Percentiles rank a stretch among this genome's conserved stretches.
phyloP scores from a whole-genome alignment of 2,329 filamentous ascomycete species.

The Diplodia intermedia region DNA sequence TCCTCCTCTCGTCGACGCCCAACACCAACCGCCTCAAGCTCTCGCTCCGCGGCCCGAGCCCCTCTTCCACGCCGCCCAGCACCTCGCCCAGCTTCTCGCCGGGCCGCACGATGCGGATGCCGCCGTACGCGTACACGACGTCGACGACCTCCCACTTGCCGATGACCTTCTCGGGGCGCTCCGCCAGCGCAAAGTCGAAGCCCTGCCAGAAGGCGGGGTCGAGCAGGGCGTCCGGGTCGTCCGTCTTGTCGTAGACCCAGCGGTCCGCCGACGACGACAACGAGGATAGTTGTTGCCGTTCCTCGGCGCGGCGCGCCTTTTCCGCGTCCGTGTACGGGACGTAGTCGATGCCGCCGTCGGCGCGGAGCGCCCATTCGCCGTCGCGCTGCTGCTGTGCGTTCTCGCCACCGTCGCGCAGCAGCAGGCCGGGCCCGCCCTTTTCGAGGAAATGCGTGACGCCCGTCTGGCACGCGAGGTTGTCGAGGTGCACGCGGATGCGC shows the following conservation, averaged over 20 bases:
- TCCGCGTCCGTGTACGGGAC: conserved; percentile 12
- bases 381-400: neutral
- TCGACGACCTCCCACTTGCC: conserved; percentile 61
- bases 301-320: neutral
- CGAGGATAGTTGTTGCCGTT: neutral
- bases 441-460: conserved; percentile 66
- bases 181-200: conserved; percentile 66
- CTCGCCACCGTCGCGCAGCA: neutral
- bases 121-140: conserved; percentile 59
- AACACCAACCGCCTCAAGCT: conserved; percentile 32
- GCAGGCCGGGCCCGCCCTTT: conserved; percentile 33
- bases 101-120: conserved; percentile 57
- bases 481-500: conserved; percentile 59
- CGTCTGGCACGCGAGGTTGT: conserved; percentile 68
- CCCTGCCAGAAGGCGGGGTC: conserved; percentile 62
- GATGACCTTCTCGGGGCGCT: conserved; percentile 57
- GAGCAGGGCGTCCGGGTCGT: conserved; percentile 56
- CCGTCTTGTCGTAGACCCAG: conserved; percentile 69
- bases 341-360: conserved; percentile 20
- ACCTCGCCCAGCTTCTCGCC: conserved; percentile 45
- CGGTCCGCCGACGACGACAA: conserved; percentile 32
- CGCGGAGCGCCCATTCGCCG: conserved; percentile 23
- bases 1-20: conserved; percentile 36
- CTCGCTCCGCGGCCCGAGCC: conserved; percentile 10
- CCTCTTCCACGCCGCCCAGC: conserved; percentile 33